A percentile compares a stretch with the other conserved stretches of the same genome.
These are phyloP conservation scores for Marasmius sp. DNA, from an alignment of 1,284 basidiomycete genomes.

Conservation along the genomic window DNA sequence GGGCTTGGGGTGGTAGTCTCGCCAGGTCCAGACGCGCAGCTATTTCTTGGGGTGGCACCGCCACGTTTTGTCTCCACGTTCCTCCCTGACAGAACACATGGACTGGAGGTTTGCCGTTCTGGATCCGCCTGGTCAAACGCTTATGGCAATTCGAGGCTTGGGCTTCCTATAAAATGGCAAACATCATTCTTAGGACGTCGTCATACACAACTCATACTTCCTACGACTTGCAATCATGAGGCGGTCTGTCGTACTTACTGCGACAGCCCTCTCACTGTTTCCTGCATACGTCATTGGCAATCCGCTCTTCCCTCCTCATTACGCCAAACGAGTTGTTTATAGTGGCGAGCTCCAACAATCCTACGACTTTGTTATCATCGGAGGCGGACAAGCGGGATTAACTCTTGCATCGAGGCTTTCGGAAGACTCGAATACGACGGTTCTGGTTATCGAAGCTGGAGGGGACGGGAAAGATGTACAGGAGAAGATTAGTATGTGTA, in stretches of 20 bases:
- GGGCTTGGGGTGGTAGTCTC: too few species aligned
- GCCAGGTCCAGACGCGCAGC: too few species aligned
- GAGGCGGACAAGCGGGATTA: conserved; percentile 66
- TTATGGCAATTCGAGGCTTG: too few species aligned
- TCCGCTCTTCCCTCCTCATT: conserved; percentile 1
- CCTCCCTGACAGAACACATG: too few species aligned
- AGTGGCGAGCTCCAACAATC: conserved; percentile 10
- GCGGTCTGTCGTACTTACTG: background rate
- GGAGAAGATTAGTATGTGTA: conserved; percentile 33
- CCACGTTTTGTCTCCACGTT: too few species aligned
- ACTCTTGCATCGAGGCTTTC: conserved; percentile 64
- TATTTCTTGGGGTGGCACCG: too few species aligned
- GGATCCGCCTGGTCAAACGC: too few species aligned
- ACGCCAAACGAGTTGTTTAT: background rate
- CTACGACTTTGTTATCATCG: conserved; percentile 51
- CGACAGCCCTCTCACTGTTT: conserved; percentile 4
- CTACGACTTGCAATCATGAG: background rate
- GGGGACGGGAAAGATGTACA: conserved; percentile 52
- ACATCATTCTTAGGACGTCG: too few species aligned
- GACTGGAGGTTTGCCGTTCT: too few species aligned
- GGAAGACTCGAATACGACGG: conserved; percentile 58
- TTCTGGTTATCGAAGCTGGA: conserved; percentile 74
- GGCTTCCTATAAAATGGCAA: too few species aligned
- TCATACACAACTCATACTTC: too few species aligned
- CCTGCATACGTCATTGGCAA: background rate